These are phyloP conservation scores for Tanacetum coccineum DNA, from an alignment of 129 eudicot genomes.

Conservation along the genomic window DNA sequence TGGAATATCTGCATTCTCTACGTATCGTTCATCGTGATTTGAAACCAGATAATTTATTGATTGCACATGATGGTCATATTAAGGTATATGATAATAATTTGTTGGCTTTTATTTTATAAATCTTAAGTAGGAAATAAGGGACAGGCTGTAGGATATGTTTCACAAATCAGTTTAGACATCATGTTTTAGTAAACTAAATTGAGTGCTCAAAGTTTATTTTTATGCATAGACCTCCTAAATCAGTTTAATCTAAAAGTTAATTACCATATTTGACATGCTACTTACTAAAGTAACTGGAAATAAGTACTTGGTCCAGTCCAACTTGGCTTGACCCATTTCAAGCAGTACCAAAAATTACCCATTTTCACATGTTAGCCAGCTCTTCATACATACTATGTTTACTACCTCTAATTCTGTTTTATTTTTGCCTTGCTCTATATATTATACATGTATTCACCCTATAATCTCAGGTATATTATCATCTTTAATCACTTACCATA, in stretches of 20 bases:
- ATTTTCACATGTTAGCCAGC: background rate
- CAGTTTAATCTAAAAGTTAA: background rate
- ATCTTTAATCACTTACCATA: conserved; percentile 14
- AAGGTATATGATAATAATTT: conserved; percentile 47
- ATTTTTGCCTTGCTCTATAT: background rate
- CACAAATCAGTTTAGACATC: background rate
- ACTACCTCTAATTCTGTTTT: background rate
- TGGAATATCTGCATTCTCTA: conserved; percentile 91
- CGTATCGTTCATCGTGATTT: conserved; percentile 96
- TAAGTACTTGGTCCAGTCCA: background rate
- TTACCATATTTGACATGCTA: background rate
- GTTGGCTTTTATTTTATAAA: background rate
- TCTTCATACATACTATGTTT: background rate
- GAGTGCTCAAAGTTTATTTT: background rate
- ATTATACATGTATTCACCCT: background rate
- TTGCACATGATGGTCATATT: conserved; percentile 98
- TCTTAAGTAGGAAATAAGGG: background rate
- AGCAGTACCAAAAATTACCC: background rate
- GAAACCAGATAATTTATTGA: conserved; percentile 91
- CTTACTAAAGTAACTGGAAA: background rate
- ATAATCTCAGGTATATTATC: conserved; percentile 5
- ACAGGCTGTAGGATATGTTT: background rate
- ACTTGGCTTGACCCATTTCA: conserved; percentile 1
- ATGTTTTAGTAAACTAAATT: background rate
- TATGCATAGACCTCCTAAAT: background rate